Conservation (phyloP, 2,329 filamentous ascomycete genomes). For the Alternaria infectoria region DNA sequence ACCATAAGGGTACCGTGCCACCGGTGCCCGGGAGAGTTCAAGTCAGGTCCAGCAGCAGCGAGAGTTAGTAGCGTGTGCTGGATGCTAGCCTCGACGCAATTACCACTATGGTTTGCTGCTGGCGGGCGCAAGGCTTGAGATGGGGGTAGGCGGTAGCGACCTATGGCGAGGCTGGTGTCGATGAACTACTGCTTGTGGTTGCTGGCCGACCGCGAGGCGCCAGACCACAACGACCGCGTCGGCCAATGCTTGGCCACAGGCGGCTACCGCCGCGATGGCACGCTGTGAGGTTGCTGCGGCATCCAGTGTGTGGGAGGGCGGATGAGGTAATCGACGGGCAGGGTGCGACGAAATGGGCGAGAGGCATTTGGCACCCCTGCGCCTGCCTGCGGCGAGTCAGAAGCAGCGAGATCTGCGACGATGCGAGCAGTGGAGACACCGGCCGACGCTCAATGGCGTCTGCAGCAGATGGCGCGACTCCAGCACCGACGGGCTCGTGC, state of each 20-base stretch:
- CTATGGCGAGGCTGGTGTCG: constrained; percentile 20
- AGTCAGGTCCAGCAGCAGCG: background rate
- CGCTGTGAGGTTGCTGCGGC: constrained; percentile 40
- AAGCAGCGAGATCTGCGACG: constrained; percentile 41
- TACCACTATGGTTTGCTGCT: constrained; percentile 11
- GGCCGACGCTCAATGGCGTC: constrained; percentile 31
- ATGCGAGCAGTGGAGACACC: constrained; percentile 34
- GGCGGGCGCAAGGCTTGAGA: constrained; percentile 11
- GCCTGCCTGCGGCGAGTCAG: constrained; percentile 41
- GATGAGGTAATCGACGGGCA: constrained; percentile 31
- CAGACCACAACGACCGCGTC: constrained; percentile 27
- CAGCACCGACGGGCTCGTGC: constrained; percentile 42
- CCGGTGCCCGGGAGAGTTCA: constrained; percentile 28
- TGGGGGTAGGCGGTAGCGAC: constrained; percentile 12
- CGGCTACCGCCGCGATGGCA: constrained; percentile 32
- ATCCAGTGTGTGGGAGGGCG: constrained; percentile 28
- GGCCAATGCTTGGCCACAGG: constrained; percentile 25
- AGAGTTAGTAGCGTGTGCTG: constrained; percentile 5
- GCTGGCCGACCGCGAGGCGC: constrained; percentile 13
- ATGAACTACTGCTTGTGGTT: constrained; percentile 11
- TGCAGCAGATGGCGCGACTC: constrained; percentile 39
- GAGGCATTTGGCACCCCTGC: constrained; percentile 35
- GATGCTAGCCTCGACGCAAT: constrained; percentile 17
- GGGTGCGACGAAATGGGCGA: constrained; percentile 30
- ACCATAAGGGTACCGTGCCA: constrained; percentile 37